These are phyloP conservation scores for Neofusicoccum kwambonambiense DNA, from an alignment of 2,329 filamentous ascomycete species.

Conservation along the genomic window DNA sequence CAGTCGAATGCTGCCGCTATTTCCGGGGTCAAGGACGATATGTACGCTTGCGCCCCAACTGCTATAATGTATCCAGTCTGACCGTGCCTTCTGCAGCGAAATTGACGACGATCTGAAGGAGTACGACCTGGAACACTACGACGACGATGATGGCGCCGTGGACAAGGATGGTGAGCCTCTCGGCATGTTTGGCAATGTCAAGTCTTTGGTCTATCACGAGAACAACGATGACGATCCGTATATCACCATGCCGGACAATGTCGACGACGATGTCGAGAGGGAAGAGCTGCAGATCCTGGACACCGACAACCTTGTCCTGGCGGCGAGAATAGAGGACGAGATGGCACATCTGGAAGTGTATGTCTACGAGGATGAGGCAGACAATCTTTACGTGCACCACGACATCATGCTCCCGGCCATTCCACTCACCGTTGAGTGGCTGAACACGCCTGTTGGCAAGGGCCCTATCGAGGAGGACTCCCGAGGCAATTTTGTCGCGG, in stretches of 20 bases:
- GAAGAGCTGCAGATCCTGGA: conserved; percentile 91
- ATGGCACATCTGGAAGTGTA: conserved; percentile 95
- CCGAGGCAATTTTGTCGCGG: conserved; percentile 85
- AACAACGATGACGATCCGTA: conserved; percentile 95
- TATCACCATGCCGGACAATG: conserved; percentile 76
- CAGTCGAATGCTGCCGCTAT: conserved; percentile 1
- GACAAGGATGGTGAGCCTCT: conserved; percentile 72
- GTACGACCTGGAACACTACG: conserved; percentile 95
- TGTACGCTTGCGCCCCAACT: conserved; percentile 19
- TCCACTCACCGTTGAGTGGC: conserved; percentile 91
- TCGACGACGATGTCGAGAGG: conserved; percentile 80
- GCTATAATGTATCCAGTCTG: not conserved
- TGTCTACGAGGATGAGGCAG: conserved; percentile 90
- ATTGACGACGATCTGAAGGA: conserved; percentile 86
- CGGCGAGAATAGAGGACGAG: conserved; percentile 94
- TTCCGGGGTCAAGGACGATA: conserved; percentile 25
- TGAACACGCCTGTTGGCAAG: conserved; percentile 86
- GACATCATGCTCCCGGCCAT: conserved; percentile 99
- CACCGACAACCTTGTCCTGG: conserved; percentile 88
- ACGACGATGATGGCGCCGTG: conserved; percentile 71
- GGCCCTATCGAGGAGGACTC: conserved; percentile 60
- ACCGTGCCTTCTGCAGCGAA: conserved; percentile 30
- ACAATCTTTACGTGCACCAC: conserved; percentile 98
- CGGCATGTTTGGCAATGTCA: conserved; percentile 94
- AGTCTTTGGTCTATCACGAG: conserved; percentile 89